Evolutionary conservation across 352 stramenopile genomes (phyloP), one percentile per base, ranked within the genome.

Genomic region (Phytophthora ramorum): DNA sequence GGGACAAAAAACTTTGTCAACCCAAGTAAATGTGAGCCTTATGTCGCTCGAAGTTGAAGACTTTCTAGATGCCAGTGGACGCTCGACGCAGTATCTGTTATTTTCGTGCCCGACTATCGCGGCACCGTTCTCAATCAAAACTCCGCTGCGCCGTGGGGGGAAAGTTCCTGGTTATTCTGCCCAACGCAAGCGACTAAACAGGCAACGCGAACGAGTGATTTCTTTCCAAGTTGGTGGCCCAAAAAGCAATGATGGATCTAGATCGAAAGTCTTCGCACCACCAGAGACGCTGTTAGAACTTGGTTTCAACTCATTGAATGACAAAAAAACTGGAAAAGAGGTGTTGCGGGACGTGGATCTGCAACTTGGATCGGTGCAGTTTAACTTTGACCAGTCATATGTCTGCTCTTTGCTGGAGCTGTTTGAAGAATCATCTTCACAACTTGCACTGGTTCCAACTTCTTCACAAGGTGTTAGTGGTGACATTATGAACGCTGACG

Each of bases 341-440:
- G 44, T 76, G 2, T 52, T 80, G 37, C 74, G 71, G 16, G 75
- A 94, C 19, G 22, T 94, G n/a, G 83, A 94, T 66, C 55, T 95
- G 30, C 77, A 82, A 40, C 69, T 95, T 47, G 89, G 89, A 13
- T 85, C 83, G 4, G 70, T 96, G 16, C 89, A 96, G 47, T 66
- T 96, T 17, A 84, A 92, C 41, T 93, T 95, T 63, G 87, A 96
- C 41, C 89, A 96, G 55, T 84, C 85, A 17, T 95, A 95, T 38
- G 71, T 95, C 7, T 91, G 83, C 46, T 92, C 85, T 48, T 60
- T 95, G 53, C 22, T 95, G 2, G 80, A 93, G 48, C 37, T 95
- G 7, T 81, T 93, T 52, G 83, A 92, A 64, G 76, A 93, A 59
- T 86, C 86, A 44, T 76, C 71, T 41, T 79, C 75, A 1, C 87